Conservation (phyloP, 1,284 basidiomycete genomes). For the Schizopora paradoxa region DNA sequence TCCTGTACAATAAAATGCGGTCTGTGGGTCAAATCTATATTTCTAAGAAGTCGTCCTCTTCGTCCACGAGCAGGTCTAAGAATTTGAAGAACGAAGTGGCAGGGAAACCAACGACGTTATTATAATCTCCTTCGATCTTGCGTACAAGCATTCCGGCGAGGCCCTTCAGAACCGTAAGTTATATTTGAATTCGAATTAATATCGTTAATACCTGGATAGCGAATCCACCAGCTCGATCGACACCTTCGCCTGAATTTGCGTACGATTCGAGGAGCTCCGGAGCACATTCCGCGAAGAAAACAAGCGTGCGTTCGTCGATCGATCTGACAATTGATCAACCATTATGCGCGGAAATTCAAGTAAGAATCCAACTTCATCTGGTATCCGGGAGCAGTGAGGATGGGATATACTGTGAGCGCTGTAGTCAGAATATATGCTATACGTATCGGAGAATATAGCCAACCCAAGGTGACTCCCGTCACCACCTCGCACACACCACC, state of each 20-base stretch:
- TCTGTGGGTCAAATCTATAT: no score
- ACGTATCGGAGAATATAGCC: no score
- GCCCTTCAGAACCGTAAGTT: slow-evolving; percentile 44
- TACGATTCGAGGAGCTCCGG: slow-evolving; percentile 73
- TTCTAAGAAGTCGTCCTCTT: slow-evolving; percentile 66
- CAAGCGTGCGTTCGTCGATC: slow-evolving; percentile 78
- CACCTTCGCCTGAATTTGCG: slow-evolving; percentile 83
- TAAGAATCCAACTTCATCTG: slow-evolving; percentile 57
- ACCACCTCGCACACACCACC: slow-evolving; percentile 87
- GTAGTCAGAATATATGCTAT: not conserved
- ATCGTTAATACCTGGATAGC: slow-evolving; percentile 73
- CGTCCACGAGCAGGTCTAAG: slow-evolving; percentile 59
- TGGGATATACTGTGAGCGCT: slow-evolving; percentile 72
- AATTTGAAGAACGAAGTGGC: slow-evolving; percentile 73
- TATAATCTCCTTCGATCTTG: slow-evolving; percentile 87
- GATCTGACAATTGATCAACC: slow-evolving; percentile 42
- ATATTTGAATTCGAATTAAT: not conserved
- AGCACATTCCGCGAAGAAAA: slow-evolving; percentile 75
- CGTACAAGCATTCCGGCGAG: slow-evolving; percentile 76
- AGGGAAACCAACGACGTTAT: slow-evolving; percentile 91
- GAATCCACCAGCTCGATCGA: slow-evolving; percentile 92
- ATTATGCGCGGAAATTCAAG: not conserved
- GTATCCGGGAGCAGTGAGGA: slow-evolving; percentile 83
- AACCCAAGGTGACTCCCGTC: slow-evolving; percentile 80
- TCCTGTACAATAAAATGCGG: no score